A percentile compares a stretch with the other conserved stretches of the same genome.
phyloP scores from a whole-genome alignment of 768 basidiomycete genomes.

The Tulasnella sp. region DNA sequence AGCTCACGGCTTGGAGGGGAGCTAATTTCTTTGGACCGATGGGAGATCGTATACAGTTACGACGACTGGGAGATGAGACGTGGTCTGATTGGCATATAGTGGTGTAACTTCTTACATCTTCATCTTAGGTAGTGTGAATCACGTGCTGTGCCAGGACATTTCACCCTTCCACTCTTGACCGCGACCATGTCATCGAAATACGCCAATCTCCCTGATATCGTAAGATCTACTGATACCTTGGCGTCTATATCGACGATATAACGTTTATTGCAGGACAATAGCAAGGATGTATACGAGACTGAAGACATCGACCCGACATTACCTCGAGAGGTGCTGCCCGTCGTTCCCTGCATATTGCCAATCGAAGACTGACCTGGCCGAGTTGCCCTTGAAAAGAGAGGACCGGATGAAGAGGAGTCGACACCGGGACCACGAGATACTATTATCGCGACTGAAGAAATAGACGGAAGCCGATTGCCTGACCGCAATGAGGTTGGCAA shows the following conservation, averaged over 20 bases:
- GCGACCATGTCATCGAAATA: slow-evolving; percentile 47
- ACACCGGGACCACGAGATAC: slow-evolving; percentile 29
- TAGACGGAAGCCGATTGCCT: slow-evolving; percentile 57
- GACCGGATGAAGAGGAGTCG: slow-evolving; percentile 26
- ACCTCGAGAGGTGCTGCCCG: slow-evolving; percentile 39
- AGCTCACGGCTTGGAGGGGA: slow-evolving; percentile 69
- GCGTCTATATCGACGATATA: neutral
- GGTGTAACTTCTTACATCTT: neutral
- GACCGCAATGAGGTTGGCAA: slow-evolving; percentile 56
- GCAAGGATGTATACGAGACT: slow-evolving; percentile 87
- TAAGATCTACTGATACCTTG: slow-evolving; percentile 31
- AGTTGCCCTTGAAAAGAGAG: slow-evolving; percentile 28
- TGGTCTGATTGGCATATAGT: slow-evolving; percentile 17
- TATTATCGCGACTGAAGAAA: slow-evolving; percentile 44
- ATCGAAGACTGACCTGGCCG: slow-evolving; percentile 60
- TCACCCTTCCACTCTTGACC: neutral
- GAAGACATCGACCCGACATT: slow-evolving; percentile 58
- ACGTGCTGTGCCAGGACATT: neutral
- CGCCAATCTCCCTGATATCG: slow-evolving; percentile 85
- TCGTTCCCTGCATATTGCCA: slow-evolving; percentile 17
- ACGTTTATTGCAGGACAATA: slow-evolving; percentile 54
- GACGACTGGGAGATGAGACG: slow-evolving; percentile 36
- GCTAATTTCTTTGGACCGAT: slow-evolving; percentile 69
- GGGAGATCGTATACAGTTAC: slow-evolving; percentile 71
- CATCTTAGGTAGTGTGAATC: neutral